Base-by-base conservation (phyloP, 257 asterid genomes). In the Eucommia ulmoides region DNA sequence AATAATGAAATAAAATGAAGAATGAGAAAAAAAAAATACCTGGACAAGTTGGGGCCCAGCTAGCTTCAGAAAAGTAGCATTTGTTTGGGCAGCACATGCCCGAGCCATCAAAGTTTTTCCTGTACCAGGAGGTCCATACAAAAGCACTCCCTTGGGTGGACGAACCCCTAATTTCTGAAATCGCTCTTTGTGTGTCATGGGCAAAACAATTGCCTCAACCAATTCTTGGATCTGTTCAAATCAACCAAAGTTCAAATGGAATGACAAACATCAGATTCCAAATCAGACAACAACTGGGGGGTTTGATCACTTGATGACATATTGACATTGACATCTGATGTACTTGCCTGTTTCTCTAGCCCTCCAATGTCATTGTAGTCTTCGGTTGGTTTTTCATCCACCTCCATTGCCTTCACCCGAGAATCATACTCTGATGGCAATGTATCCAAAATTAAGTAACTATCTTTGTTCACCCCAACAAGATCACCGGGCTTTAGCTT, bases 351-450 rank as follows among this genome's bases (percentile, higher is more conserved):
- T 67, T 89, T 89, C 74, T 89, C 97, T 67, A 85, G 64, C 64
- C 97, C 97, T 59, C 97, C 97, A 54, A 89, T 70, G 63, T 89
- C 97, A 60, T 85, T 82, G 67, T 89, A 89, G 65, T 89, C 94
- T 73, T 89, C 97, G 41, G 97, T 89, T 53, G 97, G 97, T 70
- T 89, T 88, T 70, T 89, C 97, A 59, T 85, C 97, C 47, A 89
- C 97, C 73, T 85, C 96, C 96, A 89, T 89, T 46, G 97, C 97
- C 80, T 89, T 89, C 25, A 85, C 96, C 52, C 94, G 88, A 45
- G 97, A 89, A 62, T 89, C 97, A 53, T 82, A 89, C 75, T 89
- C 97, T 1, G 96, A 85, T 12, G 97, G 97, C 67, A 89, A 66
- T 50, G 97, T 85, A 55, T 89, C 97, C 77, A 89, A 71, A 60